These are phyloP conservation scores for Nakazawaea pomicola DNA, from an alignment of 805 yeast genomes.

Conservation along the genomic window DNA sequence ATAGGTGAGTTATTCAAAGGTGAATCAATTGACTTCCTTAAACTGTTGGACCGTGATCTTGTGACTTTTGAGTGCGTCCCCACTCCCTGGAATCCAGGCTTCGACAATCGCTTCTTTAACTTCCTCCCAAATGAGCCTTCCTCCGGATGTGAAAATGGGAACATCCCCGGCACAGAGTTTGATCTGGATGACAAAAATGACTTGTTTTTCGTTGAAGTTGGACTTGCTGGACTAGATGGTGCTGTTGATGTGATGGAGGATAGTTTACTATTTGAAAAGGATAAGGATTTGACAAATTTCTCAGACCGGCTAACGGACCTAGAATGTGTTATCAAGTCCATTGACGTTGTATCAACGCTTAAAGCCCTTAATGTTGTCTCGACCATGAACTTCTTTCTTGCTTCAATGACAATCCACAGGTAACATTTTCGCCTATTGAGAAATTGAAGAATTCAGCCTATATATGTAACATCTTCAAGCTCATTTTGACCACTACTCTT, in stretches of 20 bases:
- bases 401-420: too few species aligned
- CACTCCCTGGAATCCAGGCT: too few species aligned
- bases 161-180: background rate
- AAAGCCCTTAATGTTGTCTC: too few species aligned
- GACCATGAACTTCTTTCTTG: too few species aligned
- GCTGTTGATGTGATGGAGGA: background rate
- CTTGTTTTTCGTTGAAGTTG: background rate
- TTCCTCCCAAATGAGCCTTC: background rate
- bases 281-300: conserved; percentile 1
- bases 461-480: too few species aligned
- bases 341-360: too few species aligned
- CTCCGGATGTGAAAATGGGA: background rate
- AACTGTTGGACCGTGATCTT: conserved; percentile 5
- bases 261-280: too few species aligned
- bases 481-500: too few species aligned
- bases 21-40: background rate
- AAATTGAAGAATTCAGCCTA: too few species aligned
- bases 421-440: too few species aligned
- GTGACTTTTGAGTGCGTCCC: too few species aligned
- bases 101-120: conserved; percentile 1
- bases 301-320: conserved; percentile 2
- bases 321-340: background rate
- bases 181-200: background rate
- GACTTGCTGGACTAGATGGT: background rate
- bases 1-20: conserved; percentile 4